A percentile compares a stretch with the other conserved stretches of the same genome.
These are phyloP conservation scores for Erythrophleum ivorense DNA, from an alignment of 331 rosid species.

Conservation along the genomic window DNA sequence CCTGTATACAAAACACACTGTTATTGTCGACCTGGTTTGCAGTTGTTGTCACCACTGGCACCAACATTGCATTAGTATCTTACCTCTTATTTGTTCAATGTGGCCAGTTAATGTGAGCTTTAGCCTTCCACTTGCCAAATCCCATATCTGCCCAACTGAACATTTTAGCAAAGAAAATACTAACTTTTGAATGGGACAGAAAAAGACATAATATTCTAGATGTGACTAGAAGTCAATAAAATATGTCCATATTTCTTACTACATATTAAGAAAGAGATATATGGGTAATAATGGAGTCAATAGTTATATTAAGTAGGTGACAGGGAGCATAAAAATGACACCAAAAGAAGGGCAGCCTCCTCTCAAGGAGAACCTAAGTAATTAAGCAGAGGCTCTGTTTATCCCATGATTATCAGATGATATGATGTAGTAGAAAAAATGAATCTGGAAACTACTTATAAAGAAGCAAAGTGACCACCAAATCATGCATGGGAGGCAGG, in stretches of 20 bases:
- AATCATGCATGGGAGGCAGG: neutral
- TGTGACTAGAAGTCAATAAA: conserved; percentile 21
- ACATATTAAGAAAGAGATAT: neutral
- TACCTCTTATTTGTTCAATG: conserved; percentile 95
- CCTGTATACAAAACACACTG: conserved; percentile 59
- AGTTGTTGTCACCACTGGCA: conserved; percentile 7
- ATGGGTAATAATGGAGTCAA: conserved; percentile 5
- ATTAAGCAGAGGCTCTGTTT: conserved; percentile 16
- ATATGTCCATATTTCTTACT: conserved; percentile 7
- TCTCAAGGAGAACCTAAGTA: neutral
- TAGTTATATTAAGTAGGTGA: neutral
- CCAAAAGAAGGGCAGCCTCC: conserved; percentile 9
- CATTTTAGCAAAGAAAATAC: conserved; percentile 35
- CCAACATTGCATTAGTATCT: conserved; percentile 37
- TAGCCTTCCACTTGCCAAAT: conserved; percentile 83
- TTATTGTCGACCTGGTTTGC: conserved; percentile 34
- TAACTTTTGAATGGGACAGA: conserved; percentile 2
- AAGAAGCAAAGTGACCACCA: neutral
- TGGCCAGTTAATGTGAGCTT: conserved; percentile 96
- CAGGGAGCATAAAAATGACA: neutral
- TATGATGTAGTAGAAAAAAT: neutral
- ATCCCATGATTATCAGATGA: neutral
- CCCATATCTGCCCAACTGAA: conserved; percentile 86
- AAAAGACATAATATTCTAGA: neutral
- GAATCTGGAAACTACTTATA: conserved; percentile 20